These are phyloP conservation scores for Tripterygium wilfordii DNA, from an alignment of 177 flowering plant species.

Conservation along the genomic window DNA sequence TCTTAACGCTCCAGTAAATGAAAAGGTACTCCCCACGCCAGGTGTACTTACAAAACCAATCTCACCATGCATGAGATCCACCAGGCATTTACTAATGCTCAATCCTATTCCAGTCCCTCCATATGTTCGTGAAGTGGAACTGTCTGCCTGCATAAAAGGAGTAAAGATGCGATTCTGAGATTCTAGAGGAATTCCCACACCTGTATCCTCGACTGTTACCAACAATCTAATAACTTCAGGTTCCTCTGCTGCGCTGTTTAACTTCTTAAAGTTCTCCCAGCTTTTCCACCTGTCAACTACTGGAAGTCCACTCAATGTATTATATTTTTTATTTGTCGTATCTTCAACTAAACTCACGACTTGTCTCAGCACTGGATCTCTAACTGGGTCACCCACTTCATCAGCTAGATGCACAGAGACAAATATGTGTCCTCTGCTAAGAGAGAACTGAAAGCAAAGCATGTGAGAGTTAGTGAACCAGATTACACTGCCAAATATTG, in stretches of 20 bases:
- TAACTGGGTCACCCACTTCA: slow-evolving; percentile 35
- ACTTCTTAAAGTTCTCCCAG: slow-evolving; percentile 57
- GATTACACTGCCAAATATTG: background rate
- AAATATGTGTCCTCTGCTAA: slow-evolving; percentile 72
- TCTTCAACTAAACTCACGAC: slow-evolving; percentile 23
- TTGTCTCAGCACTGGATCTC: slow-evolving; percentile 43
- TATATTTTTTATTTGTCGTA: slow-evolving; percentile 17
- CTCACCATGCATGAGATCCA: slow-evolving; percentile 85
- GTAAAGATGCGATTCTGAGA: slow-evolving; percentile 79
- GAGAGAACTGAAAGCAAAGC: slow-evolving; percentile 65
- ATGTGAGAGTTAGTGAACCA: slow-evolving; percentile 2
- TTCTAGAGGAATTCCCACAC: slow-evolving; percentile 69
- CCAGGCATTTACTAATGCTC: slow-evolving; percentile 85
- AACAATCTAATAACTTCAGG: slow-evolving; percentile 41
- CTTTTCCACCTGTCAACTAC: slow-evolving; percentile 76
- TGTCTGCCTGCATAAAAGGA: slow-evolving; percentile 96
- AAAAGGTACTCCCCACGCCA: slow-evolving; percentile 70
- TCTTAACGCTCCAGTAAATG: slow-evolving; percentile 55
- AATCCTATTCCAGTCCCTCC: slow-evolving; percentile 99
- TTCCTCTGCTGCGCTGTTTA: slow-evolving; percentile 23
- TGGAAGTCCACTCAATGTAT: slow-evolving; percentile 76
- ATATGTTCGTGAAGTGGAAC: slow-evolving; percentile 87
- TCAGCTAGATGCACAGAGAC: slow-evolving; percentile 77
- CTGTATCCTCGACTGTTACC: slow-evolving; percentile 92
- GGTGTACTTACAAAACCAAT: slow-evolving; percentile 83